Evolutionary conservation across 495 filamentous ascomycete species (phyloP).

Genomic region (Neurospora cerealis): DNA sequence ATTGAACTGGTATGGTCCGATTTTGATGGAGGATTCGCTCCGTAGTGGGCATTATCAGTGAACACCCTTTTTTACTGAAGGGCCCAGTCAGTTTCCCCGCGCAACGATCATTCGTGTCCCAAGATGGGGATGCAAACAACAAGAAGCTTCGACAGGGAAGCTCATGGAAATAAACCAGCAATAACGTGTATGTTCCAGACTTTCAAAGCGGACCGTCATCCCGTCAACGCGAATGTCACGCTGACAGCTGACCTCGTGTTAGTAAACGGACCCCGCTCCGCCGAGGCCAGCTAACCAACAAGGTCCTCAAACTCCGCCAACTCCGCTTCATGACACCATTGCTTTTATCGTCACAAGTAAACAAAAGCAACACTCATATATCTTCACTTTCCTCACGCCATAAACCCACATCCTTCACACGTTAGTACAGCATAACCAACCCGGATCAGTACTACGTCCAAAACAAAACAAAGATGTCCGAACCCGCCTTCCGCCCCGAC

Average conservation of each 20-base stretch:
- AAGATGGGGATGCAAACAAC: neutral
- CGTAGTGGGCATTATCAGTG: neutral
- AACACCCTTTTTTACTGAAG: rapidly evolving
- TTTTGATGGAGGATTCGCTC: neutral
- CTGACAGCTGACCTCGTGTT: neutral
- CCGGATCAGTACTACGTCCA: neutral
- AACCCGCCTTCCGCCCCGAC: neutral
- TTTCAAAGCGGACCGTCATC: neutral
- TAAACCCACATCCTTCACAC: neutral
- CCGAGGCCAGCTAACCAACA: neutral
- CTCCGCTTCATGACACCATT: neutral
- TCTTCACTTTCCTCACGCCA: neutral
- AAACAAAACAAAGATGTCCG: neutral
- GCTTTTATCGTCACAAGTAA: neutral
- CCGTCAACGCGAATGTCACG: neutral
- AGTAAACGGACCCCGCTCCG: neutral
- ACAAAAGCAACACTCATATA: neutral
- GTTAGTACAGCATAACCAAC: neutral
- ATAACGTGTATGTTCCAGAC: neutral
- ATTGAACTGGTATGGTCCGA: neutral
- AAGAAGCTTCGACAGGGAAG: neutral
- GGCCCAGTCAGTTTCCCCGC: neutral
- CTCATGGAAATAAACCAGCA: neutral
- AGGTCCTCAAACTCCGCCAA: neutral
- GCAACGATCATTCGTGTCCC: neutral